These are phyloP conservation scores for Venturia pyrina DNA, from an alignment of 2,329 filamentous ascomycete species.

Conservation along the genomic window DNA sequence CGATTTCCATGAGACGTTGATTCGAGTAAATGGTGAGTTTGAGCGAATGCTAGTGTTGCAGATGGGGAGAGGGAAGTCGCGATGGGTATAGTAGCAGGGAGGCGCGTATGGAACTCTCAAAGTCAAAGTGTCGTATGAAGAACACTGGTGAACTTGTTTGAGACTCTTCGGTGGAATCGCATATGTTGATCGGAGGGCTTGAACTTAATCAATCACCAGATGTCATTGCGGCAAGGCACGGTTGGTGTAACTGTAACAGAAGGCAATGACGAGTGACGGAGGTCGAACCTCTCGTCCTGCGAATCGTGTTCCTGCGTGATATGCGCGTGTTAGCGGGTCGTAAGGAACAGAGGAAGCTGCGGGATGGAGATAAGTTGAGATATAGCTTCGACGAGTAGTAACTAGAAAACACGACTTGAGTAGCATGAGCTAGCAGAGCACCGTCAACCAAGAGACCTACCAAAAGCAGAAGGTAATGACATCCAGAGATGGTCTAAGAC, in stretches of 20 bases:
- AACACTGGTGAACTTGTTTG: neutral
- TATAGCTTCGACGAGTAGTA: too few species aligned
- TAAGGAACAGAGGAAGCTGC: neutral
- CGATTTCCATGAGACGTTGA: neutral
- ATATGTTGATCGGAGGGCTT: neutral
- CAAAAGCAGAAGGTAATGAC: neutral
- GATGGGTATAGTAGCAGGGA: neutral
- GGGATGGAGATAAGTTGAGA: neutral
- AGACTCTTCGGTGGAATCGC: neutral
- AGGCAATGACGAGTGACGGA: neutral
- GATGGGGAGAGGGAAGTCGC: neutral
- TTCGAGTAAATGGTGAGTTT: neutral
- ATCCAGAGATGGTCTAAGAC: neutral
- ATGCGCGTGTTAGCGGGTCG: neutral
- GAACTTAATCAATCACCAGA: neutral
- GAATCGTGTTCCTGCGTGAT: neutral
- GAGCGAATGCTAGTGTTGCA: conserved; percentile 4
- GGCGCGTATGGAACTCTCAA: neutral
- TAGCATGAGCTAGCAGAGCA: neutral
- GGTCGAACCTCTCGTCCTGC: neutral
- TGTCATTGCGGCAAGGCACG: neutral
- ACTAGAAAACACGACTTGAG: neutral
- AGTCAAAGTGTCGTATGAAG: neutral
- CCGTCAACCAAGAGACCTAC: neutral
- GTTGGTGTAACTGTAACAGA: neutral